phyloP scores from a whole-genome alignment of 805 yeast species.

The Yamadazyma philogaea region DNA sequence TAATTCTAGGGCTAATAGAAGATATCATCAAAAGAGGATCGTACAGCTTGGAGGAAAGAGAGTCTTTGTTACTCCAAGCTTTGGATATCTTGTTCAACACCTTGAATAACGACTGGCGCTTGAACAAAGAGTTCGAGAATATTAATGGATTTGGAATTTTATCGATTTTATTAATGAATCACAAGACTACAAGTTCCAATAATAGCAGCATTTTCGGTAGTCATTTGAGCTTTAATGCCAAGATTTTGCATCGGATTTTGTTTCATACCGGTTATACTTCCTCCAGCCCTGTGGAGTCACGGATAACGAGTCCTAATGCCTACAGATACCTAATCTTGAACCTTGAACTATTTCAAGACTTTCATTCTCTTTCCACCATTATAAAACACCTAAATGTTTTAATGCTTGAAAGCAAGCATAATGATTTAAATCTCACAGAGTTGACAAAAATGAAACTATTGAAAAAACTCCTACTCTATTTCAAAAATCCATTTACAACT shows the following conservation, averaged over 20 bases:
- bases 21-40: conserved; percentile 21
- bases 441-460: conserved; percentile 51
- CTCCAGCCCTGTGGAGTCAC: conserved; percentile 49
- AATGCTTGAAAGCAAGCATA: conserved; percentile 50
- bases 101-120: conserved; percentile 48
- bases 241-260: conserved; percentile 48
- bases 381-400: conserved; percentile 59
- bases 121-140: conserved; percentile 55
- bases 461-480: conserved; percentile 46
- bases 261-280: conserved; percentile 56
- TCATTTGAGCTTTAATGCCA: conserved; percentile 12
- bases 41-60: not conserved
- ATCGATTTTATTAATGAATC: conserved; percentile 49
- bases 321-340: conserved; percentile 52
- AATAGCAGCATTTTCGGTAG: not conserved
- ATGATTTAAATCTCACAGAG: conserved; percentile 49
- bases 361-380: conserved; percentile 50
- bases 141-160: conserved; percentile 60
- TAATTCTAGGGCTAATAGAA: conserved; percentile 48
- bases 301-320: conserved; percentile 53
- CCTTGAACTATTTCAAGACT: conserved; percentile 64
- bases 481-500: conserved; percentile 32
- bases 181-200: conserved; percentile 21
- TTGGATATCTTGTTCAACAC: conserved; percentile 42
- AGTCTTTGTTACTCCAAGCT: conserved; percentile 24